phyloP scores from a whole-genome alignment of 139 green algal species.

The Spirogloea muscicola region DNA sequence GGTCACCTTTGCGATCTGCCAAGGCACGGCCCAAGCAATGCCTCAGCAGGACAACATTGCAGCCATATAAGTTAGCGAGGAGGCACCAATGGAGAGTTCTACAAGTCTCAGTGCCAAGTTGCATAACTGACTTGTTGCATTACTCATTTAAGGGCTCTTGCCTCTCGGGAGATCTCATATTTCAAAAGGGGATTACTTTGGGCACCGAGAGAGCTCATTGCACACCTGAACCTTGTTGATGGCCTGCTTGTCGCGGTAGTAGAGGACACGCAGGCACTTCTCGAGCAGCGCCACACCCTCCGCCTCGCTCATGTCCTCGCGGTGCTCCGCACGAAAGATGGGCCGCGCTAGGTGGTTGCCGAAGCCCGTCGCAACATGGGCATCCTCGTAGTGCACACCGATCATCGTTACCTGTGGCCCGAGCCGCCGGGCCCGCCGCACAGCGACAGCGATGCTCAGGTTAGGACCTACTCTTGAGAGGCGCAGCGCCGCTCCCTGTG shows the following conservation, averaged over 20 bases:
- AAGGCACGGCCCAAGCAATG: slow-evolving; percentile 34
- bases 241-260: slow-evolving; percentile 92
- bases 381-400: slow-evolving; percentile 74
- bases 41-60: not conserved
- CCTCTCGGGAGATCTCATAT: too few relatives aligned
- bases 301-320: slow-evolving; percentile 82
- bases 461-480: too few relatives aligned
- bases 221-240: slow-evolving; percentile 54
- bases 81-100: too few relatives aligned
- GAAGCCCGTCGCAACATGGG: slow-evolving; percentile 82
- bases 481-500: too few relatives aligned
- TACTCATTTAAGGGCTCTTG: too few relatives aligned
- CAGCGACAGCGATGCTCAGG: too few relatives aligned
- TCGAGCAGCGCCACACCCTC: slow-evolving; percentile 80
- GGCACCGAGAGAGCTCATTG: too few relatives aligned
- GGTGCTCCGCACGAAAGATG: slow-evolving; percentile 83
- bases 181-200: too few relatives aligned
- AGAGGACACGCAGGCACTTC: slow-evolving; percentile 83
- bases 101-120: too few relatives aligned
- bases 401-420: slow-evolving; percentile 70
- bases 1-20: slow-evolving; percentile 79
- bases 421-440: too few relatives aligned
- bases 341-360: slow-evolving; percentile 85
- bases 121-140: too few relatives aligned
- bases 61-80: not conserved